These are phyloP conservation scores for Phytophthora pseudosyringae DNA, from an alignment of 352 stramenopile genomes.

Conservation along the genomic window DNA sequence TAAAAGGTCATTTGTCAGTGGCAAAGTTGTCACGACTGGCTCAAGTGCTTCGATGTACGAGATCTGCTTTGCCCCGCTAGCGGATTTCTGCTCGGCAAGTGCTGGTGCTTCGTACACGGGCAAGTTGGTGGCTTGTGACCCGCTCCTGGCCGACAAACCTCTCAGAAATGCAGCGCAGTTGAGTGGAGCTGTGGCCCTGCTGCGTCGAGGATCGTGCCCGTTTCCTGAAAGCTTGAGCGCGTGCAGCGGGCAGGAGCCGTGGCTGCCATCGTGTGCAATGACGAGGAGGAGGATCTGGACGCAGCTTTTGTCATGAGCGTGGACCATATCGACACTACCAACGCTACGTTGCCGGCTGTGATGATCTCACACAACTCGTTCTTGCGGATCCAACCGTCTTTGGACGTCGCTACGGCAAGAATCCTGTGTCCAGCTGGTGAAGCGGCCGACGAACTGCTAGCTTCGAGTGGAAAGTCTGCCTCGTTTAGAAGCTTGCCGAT, in stretches of 20 bases:
- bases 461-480: conserved; percentile 23
- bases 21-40: too few relatives aligned
- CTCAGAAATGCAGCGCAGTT: conserved; percentile 49
- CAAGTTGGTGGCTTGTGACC: conserved; percentile 51
- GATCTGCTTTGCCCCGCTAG: conserved; percentile 63
- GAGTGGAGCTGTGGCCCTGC: conserved; percentile 48
- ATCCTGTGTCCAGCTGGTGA: conserved; percentile 65
- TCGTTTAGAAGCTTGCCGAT: conserved; percentile 31
- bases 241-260: conserved; percentile 61
- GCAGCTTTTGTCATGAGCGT: conserved; percentile 81
- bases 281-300: conserved; percentile 53
- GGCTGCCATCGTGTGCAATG: conserved; percentile 73
- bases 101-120: conserved; percentile 55
- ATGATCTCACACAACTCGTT: conserved; percentile 68
- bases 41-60: conserved; percentile 38
- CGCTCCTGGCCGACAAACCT: conserved; percentile 49
- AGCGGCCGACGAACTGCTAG: conserved; percentile 41
- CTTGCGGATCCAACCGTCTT: conserved; percentile 35
- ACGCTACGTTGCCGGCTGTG: conserved; percentile 69
- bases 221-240: conserved; percentile 77
- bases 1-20: too few relatives aligned
- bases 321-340: conserved; percentile 65
- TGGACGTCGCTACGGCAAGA: conserved; percentile 29
- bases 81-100: conserved; percentile 61
- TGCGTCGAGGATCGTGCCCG: conserved; percentile 66